Conservation (phyloP, 768 basidiomycete genomes). For the Mycena capillaripes region DNA sequence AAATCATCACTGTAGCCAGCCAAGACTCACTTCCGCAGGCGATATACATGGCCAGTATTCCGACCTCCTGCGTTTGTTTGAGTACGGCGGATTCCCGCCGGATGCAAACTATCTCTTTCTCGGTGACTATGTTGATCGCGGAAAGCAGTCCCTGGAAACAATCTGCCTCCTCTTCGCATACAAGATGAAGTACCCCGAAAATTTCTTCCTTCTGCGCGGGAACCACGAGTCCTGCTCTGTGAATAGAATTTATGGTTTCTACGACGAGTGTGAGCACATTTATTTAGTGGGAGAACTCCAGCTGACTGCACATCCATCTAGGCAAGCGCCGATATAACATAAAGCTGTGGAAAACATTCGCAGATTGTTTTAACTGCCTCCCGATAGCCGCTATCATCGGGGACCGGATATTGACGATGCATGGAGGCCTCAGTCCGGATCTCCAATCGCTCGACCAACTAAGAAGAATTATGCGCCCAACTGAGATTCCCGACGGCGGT, state of each 20-base stretch:
- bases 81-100: conserved; percentile 33
- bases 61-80: conserved; percentile 5
- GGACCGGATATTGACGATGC: conserved; percentile 99
- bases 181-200: conserved; percentile 16
- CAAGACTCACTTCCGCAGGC: not conserved
- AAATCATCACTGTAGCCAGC: not conserved
- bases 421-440: conserved; percentile 96
- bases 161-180: conserved; percentile 6
- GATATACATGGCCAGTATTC: conserved; percentile 13
- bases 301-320: conserved; percentile 94
- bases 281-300: conserved; percentile 44
- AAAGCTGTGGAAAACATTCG: conserved; percentile 63
- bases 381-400: conserved; percentile 99
- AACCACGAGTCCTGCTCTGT: conserved; percentile 3
- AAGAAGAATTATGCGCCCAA: conserved; percentile 97
- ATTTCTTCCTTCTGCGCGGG: conserved; percentile 11
- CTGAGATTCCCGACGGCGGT: conserved; percentile 99
- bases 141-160: conserved; percentile 6
- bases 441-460: conserved; percentile 99
- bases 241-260: conserved; percentile 12
- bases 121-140: conserved; percentile 6
- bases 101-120: conserved; percentile 20
- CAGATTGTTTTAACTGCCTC: conserved; percentile 99
- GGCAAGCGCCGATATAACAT: conserved; percentile 99
- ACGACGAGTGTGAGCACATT: conserved; percentile 10